phyloP scores from a whole-genome alignment of 2,329 filamentous ascomycete species.

The Scedosporium dehoogii region DNA sequence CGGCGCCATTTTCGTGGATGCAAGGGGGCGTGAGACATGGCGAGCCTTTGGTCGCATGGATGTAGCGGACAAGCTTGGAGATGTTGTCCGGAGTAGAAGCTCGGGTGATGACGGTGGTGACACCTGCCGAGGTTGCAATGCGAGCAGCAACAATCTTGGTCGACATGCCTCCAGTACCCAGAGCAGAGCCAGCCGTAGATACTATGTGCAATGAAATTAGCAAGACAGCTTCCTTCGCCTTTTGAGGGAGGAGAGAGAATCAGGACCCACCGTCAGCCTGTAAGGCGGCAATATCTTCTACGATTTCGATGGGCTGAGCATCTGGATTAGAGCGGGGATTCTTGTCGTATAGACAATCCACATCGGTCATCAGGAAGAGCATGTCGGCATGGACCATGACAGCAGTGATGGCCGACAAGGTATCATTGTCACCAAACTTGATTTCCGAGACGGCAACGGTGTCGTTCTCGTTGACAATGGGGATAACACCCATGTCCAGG shows the following conservation, averaged over 20 bases:
- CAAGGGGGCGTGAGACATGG: constrained; percentile 13
- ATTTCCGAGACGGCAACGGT: constrained; percentile 95
- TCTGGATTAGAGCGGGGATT: constrained; percentile 81
- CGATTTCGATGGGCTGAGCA: constrained; percentile 81
- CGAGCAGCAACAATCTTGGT: constrained; percentile 94
- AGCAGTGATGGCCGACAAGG: constrained; percentile 88
- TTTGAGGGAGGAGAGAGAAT: background rate
- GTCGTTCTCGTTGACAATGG: constrained; percentile 98
- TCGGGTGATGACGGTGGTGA: constrained; percentile 90
- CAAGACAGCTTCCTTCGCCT: background rate
- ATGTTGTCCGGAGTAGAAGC: constrained; percentile 94
- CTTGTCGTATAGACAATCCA: constrained; percentile 94
- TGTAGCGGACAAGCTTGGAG: constrained; percentile 71
- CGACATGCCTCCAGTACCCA: constrained; percentile 94
- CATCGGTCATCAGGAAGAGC: constrained; percentile 97
- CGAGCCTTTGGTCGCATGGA: constrained; percentile 43
- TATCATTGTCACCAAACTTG: constrained; percentile 99
- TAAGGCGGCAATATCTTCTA: constrained; percentile 76
- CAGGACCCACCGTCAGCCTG: constrained; percentile 60
- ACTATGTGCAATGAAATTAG: constrained; percentile 37
- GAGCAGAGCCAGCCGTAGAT: constrained; percentile 74
- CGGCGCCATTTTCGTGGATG: constrained; percentile 1
- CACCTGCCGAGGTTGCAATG: constrained; percentile 85
- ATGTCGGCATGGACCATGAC: constrained; percentile 97
- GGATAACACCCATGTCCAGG: constrained; percentile 89